Evolutionary conservation across 148 eudicot genomes (phyloP).

Genomic region (Drosera capensis): DNA sequence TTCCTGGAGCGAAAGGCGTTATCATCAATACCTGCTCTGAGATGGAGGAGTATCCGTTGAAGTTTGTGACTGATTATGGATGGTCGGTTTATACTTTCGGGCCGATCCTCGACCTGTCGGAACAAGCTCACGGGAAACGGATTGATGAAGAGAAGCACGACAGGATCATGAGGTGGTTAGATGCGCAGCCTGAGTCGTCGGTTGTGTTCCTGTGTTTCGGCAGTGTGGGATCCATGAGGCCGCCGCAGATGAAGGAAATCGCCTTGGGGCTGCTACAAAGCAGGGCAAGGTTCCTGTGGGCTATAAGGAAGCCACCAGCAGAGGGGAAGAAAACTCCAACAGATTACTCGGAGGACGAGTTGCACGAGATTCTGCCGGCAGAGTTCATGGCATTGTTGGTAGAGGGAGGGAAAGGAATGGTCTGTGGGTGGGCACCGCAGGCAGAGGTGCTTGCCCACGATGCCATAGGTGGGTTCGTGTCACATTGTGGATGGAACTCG

Average conservation of each 20-base stretch:
- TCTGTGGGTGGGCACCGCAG: constrained; percentile 17
- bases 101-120: constrained; percentile 5
- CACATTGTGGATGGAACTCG: constrained; percentile 18
- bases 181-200: constrained; percentile 6
- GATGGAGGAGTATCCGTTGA: constrained; percentile 6
- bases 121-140: not conserved
- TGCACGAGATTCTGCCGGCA: not conserved
- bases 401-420: constrained; percentile 8
- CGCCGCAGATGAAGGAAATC: constrained; percentile 12
- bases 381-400: constrained; percentile 2
- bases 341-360: constrained; percentile 1
- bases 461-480: constrained; percentile 3
- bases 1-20: constrained; percentile 3
- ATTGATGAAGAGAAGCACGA: not conserved
- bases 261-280: constrained; percentile 7
- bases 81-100: constrained; percentile 10
- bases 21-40: constrained; percentile 5
- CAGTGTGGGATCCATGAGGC: constrained; percentile 4
- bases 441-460: constrained; percentile 3
- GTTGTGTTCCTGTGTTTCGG: constrained; percentile 16
- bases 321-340: not conserved
- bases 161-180: constrained; percentile 6
- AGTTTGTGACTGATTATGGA: not conserved
- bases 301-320: constrained; percentile 6
- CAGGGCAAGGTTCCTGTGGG: constrained; percentile 13